Base-by-base conservation (phyloP, 306 rosid species). In the Quercus alba region DNA sequence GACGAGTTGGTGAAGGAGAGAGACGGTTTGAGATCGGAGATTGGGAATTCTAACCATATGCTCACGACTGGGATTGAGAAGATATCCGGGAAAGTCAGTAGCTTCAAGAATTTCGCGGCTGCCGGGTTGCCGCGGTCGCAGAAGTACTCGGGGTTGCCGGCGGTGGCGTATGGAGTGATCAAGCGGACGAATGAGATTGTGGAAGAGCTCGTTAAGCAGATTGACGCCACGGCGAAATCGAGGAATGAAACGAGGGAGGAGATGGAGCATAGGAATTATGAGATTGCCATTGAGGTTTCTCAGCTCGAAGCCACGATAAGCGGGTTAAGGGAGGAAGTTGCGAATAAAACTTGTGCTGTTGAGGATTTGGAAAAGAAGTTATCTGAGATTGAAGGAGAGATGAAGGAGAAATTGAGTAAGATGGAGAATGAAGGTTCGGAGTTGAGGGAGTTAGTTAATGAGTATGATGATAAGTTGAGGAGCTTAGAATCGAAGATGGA, bases 241-340 rank as follows among this genome's bases (percentile, higher is more conserved):
- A 84, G 97, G 84, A 88, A 93, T 72, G 97, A 95, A 79, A 86
- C 96, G 0, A 89, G 99, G 81, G 99, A 93, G 77, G 97, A 95
- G 78, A 89, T 95, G 88, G 97, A 95, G 80, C 93, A 89, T 81
- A 90, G 99, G 85, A 93, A 89, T 77, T 95, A 95, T 35, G 98
- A 95, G 88, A 93, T 95, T 81, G 99, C 99, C 63, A 95, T 95
- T 75, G 98, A 93, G 83, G 91, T 95, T 79, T 95, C 99, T 62
- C 98, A 93, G 88, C 94, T 95, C 17, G 99, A 95, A 85, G 96
- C 99, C 26, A 86, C 91, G 0, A 93, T 93, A 15, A 80, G 94
- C 69, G 93, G 85, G 23, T 86, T 93, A 87, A 91, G 96, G 77
- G 98, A 93, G n/a, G 96, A 95, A 87, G 93, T 93, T 56, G 85